Evolutionary conservation across 176 grass and related monocot genomes (phyloP), one percentile per base, ranked within the genome.

Genomic region (Eragrostis curvula): DNA sequence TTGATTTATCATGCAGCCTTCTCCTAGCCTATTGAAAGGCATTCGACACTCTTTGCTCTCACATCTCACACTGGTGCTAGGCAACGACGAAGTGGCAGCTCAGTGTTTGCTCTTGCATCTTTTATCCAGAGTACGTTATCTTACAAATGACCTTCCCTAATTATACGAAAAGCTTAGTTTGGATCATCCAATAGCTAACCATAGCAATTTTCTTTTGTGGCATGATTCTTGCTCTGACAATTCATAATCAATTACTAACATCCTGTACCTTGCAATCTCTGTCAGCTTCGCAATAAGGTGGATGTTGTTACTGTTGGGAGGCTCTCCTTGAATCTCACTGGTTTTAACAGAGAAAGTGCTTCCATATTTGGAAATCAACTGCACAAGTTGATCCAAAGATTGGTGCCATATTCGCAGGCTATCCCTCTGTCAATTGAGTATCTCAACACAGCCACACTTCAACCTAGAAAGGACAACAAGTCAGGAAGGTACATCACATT

Each of bases 341-440:
- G 93, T 39, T 99, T 99, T 77, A 90, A 90, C 45, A 91, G 82
- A 79, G 93, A 99, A 85, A 96, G 85, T 77, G 68, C 79, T 75
- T 99, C 93, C 16, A 87, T 99, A 68, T 99, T 99, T 80, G 91
- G 96, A 44, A 80, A 74, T n/a, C 78, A 87, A 73, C 62, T 99
- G 25, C 79, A 79, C 64, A 74, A 60, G 69, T 86, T 85, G 74
- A 69, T 99, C 77, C 89, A 93, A 80, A 85, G 56, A 48, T 85
- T 99, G 60, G 70, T 99, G 55, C 93, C 93, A 40, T 99, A 91
- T 66, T 91, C 93, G 15, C 89, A 90, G 73, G 43, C 69, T 79
- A 92, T 96, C 41, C 89, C 96, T 88, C 83, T 99, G 50, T 91
- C 96, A 76, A 80, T 99, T 43, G 93, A 96, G 48, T 99, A 92